Percentiles rank a stretch among this genome's conserved stretches.
These are phyloP conservation scores for Carallia pectinifolia DNA, from an alignment of 345 rosid genomes.

Conservation along the genomic window DNA sequence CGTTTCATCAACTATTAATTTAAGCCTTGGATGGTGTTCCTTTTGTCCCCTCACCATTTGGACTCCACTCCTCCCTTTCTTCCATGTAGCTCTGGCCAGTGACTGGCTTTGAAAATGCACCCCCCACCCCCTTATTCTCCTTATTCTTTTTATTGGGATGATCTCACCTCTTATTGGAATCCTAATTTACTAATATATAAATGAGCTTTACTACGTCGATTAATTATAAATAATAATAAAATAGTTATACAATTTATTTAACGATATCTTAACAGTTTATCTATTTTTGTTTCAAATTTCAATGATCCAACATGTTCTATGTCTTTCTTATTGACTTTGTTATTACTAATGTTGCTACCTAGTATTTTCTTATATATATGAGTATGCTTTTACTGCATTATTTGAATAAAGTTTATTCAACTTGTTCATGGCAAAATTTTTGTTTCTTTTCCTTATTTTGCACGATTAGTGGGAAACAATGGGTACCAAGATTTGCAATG, in stretches of 20 bases:
- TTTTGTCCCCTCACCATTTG: constrained; percentile 34
- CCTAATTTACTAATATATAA: background rate
- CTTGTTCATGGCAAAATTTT: constrained; percentile 13
- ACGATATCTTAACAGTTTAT: too few relatives aligned
- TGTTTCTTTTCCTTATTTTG: background rate
- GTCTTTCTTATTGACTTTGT: too few relatives aligned
- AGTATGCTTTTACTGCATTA: background rate
- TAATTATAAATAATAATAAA: too few relatives aligned
- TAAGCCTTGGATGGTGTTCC: constrained; percentile 40
- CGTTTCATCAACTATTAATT: constrained; percentile 29
- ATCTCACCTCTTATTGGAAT: background rate
- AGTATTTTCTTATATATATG: too few relatives aligned
- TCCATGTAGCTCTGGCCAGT: too few relatives aligned
- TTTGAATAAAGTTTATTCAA: background rate
- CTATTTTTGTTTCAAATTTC: too few relatives aligned
- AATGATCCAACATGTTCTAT: too few relatives aligned
- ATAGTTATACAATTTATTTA: too few relatives aligned
- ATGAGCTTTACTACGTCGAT: too few relatives aligned
- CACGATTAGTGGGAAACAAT: background rate
- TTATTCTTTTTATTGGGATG: background rate
- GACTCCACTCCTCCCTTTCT: constrained; percentile 4
- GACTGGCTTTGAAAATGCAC: background rate
- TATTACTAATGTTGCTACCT: too few relatives aligned
- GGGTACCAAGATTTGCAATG: background rate
- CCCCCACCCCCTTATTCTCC: too few relatives aligned